Evolutionary conservation across 2,329 filamentous ascomycete species (phyloP).

Genomic region (Chaetomium olivaceum): DNA sequence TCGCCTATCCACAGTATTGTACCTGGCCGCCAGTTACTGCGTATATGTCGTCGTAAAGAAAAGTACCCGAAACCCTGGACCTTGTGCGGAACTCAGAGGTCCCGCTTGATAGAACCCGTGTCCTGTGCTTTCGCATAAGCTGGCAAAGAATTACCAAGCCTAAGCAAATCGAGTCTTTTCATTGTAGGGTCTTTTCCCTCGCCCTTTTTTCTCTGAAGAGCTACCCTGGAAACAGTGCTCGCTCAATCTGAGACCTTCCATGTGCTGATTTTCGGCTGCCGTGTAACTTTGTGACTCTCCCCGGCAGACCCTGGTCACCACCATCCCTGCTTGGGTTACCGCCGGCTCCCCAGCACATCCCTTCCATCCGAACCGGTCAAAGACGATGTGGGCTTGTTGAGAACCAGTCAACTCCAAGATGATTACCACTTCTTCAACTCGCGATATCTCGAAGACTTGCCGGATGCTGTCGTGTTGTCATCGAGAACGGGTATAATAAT

Average conservation of each 20-base stretch:
- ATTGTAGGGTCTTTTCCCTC: background rate
- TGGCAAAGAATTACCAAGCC: background rate
- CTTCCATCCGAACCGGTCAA: constrained; percentile 19
- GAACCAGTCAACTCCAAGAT: background rate
- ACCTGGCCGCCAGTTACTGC: background rate
- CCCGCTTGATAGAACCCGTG: background rate
- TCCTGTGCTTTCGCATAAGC: background rate
- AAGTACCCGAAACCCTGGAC: background rate
- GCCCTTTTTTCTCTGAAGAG: background rate
- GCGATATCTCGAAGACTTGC: background rate
- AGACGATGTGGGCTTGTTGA: constrained; percentile 1
- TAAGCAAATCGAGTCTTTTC: background rate
- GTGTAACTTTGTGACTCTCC: constrained; percentile 22
- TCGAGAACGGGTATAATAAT: background rate
- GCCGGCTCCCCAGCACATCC: constrained; percentile 12
- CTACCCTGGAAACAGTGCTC: constrained; percentile 10
- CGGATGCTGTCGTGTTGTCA: background rate
- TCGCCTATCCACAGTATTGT: background rate
- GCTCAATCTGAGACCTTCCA: constrained; percentile 24
- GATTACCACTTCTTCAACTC: no score
- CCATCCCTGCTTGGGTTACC: constrained; percentile 1
- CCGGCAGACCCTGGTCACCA: background rate
- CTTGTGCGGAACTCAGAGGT: constrained; percentile 13
- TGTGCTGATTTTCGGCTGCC: constrained; percentile 26
- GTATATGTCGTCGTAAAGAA: background rate